Evolutionary conservation across 1,284 basidiomycete species (phyloP), one percentile per base, ranked within the genome.

Genomic region (Malassezia yamatoensis): DNA sequence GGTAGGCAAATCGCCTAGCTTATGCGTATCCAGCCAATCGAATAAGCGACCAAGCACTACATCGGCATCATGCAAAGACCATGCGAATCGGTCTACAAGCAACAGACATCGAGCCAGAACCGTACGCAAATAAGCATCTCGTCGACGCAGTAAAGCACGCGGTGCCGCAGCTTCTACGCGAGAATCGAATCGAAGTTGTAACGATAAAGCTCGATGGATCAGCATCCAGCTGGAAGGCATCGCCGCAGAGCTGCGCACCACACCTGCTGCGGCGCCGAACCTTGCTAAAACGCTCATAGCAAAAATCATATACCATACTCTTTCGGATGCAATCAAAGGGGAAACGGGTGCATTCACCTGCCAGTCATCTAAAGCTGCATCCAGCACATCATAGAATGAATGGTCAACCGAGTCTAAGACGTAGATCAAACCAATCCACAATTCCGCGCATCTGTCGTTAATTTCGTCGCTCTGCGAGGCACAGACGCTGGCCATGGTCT

Each of bases 351-450:
- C 77, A 59, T 59, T 56, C 16, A 46, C 56, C 48, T 60, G 52
- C 63, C 58, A 61, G 47, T 64, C 51, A 52, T 64, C 53, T 48
- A 43, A 61, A 9, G 70, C 59, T 0, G 58, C 64, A 8, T 66
- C 65, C 21, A 61, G 62, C 7, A 60, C 59, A 1, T 66, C 63
- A 63, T 61, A 66, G 29, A 63, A 65, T 32, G 59, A 53, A 18
- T 51, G 54, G 40, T 63, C 65, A 35, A 66, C 52, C 5, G 50
- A 42, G 41, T 54, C 36, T 2, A 74, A 53, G 1, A 84, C 64
- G 65, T 89, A 83, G 35, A 88, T 79, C 15, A 88, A 65, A 40
- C 81, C 82, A 37, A 90, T 78, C 90, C 90, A 94, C 10, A 86
- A 67, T 62, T 87, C 84, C 0, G 83, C 80, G 0, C 80, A 76